These are phyloP conservation scores for Tardiomyces depauwii DNA, from an alignment of 1,139 yeast species.

Conservation along the genomic window DNA sequence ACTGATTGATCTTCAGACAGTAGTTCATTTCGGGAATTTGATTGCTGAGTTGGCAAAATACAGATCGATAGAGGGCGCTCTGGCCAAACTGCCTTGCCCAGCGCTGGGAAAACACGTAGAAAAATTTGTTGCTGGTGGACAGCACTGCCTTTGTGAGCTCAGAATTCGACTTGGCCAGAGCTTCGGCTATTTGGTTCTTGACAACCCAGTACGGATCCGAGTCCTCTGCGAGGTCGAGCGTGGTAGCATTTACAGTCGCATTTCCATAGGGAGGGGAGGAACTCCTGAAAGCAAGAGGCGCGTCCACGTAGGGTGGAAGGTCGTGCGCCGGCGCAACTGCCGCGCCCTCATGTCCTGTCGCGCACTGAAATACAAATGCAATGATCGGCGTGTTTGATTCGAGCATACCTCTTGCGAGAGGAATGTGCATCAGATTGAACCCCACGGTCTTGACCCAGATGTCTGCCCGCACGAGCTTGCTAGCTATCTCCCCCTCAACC, in stretches of 20 bases:
- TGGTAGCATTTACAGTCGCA: conserved; percentile 22
- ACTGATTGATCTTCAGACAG: not conserved
- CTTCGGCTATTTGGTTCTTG: not conserved
- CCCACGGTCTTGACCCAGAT: not conserved
- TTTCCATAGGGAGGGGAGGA: conserved; percentile 44
- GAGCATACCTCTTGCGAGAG: not conserved
- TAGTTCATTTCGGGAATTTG: not conserved
- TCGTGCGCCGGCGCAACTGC: no score
- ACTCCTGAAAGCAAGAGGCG: no score
- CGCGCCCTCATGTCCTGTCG: not conserved
- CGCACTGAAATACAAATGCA: not conserved
- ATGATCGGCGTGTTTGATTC: not conserved
- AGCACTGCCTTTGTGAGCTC: not conserved
- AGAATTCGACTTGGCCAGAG: not conserved
- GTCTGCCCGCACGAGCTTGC: not conserved
- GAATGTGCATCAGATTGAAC: not conserved
- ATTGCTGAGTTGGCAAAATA: not conserved
- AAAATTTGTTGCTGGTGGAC: not conserved
- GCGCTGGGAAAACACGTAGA: not conserved
- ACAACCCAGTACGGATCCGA: not conserved
- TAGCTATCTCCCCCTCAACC: not conserved
- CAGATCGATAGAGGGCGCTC: not conserved
- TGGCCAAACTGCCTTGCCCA: not conserved
- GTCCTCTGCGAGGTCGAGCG: not conserved
- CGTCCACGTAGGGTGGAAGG: no score